Conservation (phyloP, 345 rosid genomes). For the Turnera subulata region DNA sequence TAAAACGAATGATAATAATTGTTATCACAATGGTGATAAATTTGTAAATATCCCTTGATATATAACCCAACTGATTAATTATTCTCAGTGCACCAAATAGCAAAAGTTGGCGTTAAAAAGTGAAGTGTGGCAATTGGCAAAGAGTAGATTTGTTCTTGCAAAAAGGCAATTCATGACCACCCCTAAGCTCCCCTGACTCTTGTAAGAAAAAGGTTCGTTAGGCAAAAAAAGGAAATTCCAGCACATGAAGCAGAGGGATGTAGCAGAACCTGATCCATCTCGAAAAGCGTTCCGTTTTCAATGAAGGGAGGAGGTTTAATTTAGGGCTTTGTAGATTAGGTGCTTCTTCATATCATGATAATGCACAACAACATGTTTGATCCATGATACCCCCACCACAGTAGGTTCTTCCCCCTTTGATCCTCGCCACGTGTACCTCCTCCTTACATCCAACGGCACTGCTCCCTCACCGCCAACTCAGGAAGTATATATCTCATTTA, state of each 20-base stretch:
- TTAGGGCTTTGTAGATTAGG: constrained; percentile 15
- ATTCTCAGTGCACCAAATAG: too few relatives aligned
- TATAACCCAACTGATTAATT: too few relatives aligned
- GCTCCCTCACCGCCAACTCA: constrained; percentile 8
- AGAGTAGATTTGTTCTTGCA: not conserved
- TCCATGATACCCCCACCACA: constrained; percentile 5
- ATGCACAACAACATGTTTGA: constrained; percentile 15
- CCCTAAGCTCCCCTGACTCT: too few relatives aligned
- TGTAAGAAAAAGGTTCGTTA: constrained; percentile 10
- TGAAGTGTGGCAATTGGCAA: too few relatives aligned
- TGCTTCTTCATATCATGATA: constrained; percentile 17
- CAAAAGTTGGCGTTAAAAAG: not conserved
- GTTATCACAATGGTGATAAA: too few relatives aligned
- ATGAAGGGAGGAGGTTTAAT: constrained; percentile 9
- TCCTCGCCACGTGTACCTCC: constrained; percentile 4
- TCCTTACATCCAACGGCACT: constrained; percentile 14
- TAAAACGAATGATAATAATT: too few relatives aligned
- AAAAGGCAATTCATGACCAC: not conserved
- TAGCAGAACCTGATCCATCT: constrained; percentile 49
- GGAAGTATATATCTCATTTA: constrained; percentile 20
- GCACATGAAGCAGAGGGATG: constrained; percentile 32
- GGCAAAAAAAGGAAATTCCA: constrained; percentile 19
- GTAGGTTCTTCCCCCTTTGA: not conserved
- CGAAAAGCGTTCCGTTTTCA: constrained; percentile 43
- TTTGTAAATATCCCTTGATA: too few relatives aligned